A percentile compares a stretch with the other conserved stretches of the same genome.
Evolutionary conservation across 2,329 filamentous ascomycete species (phyloP).

Genomic region (Aspergillus sp.): DNA sequence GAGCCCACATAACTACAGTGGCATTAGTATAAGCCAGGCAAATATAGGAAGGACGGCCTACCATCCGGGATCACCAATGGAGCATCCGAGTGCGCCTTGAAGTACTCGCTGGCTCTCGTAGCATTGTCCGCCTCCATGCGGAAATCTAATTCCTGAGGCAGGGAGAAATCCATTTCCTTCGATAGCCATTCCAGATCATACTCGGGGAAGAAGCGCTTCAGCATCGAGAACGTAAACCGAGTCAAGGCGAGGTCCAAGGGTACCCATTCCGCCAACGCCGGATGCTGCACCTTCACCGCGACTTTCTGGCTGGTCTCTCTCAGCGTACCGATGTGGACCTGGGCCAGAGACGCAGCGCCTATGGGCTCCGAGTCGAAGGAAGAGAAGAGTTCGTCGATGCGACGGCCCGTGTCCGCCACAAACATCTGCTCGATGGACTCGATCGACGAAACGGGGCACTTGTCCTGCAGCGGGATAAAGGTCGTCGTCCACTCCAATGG

Average conservation of each 20-base stretch:
- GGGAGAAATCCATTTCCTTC: conserved; percentile 84
- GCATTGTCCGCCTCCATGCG: conserved; percentile 82
- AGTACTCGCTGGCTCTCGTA: conserved; percentile 74
- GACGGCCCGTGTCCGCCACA: conserved; percentile 73
- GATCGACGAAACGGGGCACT: conserved; percentile 87
- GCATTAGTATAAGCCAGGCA: conserved; percentile 15
- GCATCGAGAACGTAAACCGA: conserved; percentile 79
- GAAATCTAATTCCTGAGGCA: conserved; percentile 92
- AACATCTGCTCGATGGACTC: conserved; percentile 88
- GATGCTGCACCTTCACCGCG: conserved; percentile 96
- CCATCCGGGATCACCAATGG: conserved; percentile 80
- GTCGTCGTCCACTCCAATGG: conserved; percentile 92
- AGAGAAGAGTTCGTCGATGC: conserved; percentile 79
- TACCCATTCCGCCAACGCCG: conserved; percentile 83
- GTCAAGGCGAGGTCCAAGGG: conserved; percentile 85
- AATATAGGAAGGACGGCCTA: conserved; percentile 18
- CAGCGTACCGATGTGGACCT: conserved; percentile 85
- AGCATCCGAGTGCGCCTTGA: conserved; percentile 68
- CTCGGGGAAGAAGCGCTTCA: conserved; percentile 93
- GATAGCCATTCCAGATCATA: conserved; percentile 97
- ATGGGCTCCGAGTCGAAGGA: conserved; percentile 79
- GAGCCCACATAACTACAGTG: conserved; percentile 73
- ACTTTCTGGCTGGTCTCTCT: conserved; percentile 81
- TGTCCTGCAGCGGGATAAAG: conserved; percentile 93
- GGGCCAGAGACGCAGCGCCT: conserved; percentile 88